Evolutionary conservation across 2,329 filamentous ascomycete species (phyloP), one percentile per base, ranked within the genome.

Genomic region (Beauveria sp.): DNA sequence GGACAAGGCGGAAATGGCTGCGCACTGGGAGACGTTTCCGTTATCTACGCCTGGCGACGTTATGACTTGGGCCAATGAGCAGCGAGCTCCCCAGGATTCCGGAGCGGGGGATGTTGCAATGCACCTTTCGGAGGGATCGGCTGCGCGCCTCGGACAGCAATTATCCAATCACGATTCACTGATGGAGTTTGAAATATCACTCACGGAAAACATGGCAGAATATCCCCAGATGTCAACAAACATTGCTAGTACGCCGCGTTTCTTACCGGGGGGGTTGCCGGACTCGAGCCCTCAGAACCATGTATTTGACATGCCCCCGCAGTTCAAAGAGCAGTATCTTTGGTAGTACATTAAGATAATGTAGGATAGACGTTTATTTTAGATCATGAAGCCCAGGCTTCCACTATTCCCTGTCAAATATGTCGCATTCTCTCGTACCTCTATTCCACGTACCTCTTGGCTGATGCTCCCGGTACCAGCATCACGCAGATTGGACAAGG

Each of bases 281-380:
- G 55, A 58, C 2, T 26, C 55, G 28, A 18, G 40, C 4, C 12
- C 10, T 4, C 38, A 24, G 31, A n/a, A 40, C 5, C 16, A 40
- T 16, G 14, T 54, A 18, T 50, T 62, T n/a, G 45, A 62, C 20
- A 34, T 62, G 24, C 48, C 61, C 1, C 26, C 38, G 28, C 26
- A 62, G 16, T 62, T 62, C 14, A 57, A 59, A 26, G 38, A 45
- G 46, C 53, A 62, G 28, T 62, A 50, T 51, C 31, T 62, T 18
- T 62, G 61, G 61, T 62, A 62, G 43, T 22, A 24, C 7, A 43
- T 4, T 9, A 31, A 8, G 2, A 2, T 18, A 8, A 50, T 28
- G 26, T 16, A 12, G 48, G 7, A 22, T 22, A 38, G 34, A 38
- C 34, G 5, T 38, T 5, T 14, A 28, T 5, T 38, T 38, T 38